phyloP scores from a whole-genome alignment of 139 green algal species.

The Chlamydomonas incerta region DNA sequence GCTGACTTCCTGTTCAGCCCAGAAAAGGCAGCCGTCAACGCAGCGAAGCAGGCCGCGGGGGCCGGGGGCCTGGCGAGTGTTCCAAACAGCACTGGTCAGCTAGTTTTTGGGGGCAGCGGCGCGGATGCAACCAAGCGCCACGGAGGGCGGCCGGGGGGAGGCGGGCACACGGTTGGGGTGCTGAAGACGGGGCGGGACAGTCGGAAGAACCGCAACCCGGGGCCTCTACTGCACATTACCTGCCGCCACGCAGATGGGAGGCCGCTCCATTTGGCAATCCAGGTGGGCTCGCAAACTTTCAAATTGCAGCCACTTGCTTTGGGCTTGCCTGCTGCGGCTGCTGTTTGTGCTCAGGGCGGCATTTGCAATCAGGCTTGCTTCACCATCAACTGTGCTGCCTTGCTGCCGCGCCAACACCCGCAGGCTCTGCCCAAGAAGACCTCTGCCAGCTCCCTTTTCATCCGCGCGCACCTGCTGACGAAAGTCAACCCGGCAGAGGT shows the following conservation, averaged over 20 bases:
- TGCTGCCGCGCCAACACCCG: background rate
- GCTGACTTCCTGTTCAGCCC: background rate
- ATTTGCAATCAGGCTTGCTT: too few relatives aligned
- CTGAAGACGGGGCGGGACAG: background rate
- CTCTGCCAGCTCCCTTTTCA: background rate
- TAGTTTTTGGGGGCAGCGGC: too few relatives aligned
- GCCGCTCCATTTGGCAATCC: background rate
- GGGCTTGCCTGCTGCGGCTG: too few relatives aligned
- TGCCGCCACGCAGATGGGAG: background rate
- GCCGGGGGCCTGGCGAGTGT: too few relatives aligned
- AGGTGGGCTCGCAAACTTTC: background rate
- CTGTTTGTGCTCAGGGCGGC: too few relatives aligned
- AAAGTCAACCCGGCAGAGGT: background rate
- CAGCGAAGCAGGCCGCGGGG: background rate
- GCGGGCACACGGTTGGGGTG: background rate
- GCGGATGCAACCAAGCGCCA: too few relatives aligned
- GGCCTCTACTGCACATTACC: background rate
- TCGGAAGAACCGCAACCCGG: background rate
- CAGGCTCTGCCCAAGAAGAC: background rate
- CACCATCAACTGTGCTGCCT: too few relatives aligned
- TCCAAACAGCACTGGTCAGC: too few relatives aligned
- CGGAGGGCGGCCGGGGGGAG: too few relatives aligned
- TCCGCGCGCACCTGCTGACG: background rate
- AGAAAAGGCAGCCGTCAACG: background rate
- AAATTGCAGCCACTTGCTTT: too few relatives aligned